Evolutionary conservation across 1,284 basidiomycete genomes (phyloP).

Genomic region (Sanghuangporus weigelae): DNA sequence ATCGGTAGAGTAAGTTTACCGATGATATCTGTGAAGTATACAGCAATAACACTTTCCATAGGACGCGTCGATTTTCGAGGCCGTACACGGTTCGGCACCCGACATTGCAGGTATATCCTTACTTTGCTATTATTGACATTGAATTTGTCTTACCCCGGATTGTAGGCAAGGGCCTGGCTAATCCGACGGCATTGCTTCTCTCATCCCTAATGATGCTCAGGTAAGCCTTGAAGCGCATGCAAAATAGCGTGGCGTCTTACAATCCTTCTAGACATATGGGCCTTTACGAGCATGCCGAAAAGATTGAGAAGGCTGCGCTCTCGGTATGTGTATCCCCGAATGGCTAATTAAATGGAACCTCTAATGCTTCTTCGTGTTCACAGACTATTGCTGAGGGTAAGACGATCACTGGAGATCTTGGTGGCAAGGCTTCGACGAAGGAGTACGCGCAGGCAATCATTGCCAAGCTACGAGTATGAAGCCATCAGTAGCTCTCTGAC

Average conservation of each 20-base stretch:
- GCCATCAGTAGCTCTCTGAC: neutral
- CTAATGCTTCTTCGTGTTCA: conserved; percentile 8
- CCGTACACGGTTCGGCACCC: conserved; percentile 95
- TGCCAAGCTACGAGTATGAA: conserved; percentile 44
- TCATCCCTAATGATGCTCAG: conserved; percentile 97
- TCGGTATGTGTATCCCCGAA: conserved; percentile 44
- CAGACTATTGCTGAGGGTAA: conserved; percentile 96
- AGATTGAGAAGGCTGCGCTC: conserved; percentile 90
- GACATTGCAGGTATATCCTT: conserved; percentile 67
- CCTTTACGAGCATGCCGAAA: conserved; percentile 78
- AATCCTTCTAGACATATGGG: conserved; percentile 80
- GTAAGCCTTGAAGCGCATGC: conserved; percentile 36
- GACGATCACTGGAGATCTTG: conserved; percentile 87
- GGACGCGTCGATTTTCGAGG: conserved; percentile 99
- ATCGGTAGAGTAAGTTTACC: conserved; percentile 69
- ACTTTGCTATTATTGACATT: neutral
- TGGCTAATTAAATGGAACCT: neutral
- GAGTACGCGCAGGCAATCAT: conserved; percentile 91
- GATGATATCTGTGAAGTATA: neutral
- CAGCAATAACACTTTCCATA: conserved; percentile 29
- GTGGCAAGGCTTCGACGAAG: conserved; percentile 82
- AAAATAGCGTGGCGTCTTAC: conserved; percentile 23
- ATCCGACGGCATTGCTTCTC: conserved; percentile 94
- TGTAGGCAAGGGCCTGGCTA: conserved; percentile 90
- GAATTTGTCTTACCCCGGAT: conserved; percentile 25